phyloP scores from a whole-genome alignment of 768 basidiomycete genomes.

The Tubosaeta sp. region DNA sequence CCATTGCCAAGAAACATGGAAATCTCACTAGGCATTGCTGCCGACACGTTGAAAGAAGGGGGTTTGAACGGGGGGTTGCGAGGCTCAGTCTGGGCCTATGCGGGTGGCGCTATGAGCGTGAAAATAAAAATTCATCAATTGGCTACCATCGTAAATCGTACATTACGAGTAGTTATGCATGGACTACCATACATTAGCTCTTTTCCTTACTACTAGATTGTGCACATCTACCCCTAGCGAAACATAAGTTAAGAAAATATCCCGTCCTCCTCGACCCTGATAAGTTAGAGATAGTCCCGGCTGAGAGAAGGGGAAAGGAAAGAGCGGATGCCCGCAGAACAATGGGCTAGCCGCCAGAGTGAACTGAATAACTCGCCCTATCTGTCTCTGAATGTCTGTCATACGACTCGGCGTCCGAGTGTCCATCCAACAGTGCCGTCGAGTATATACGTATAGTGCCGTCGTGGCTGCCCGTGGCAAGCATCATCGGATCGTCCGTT shows the following conservation, averaged over 20 bases:
- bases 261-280: constrained; percentile 4
- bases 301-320: background rate
- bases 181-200: constrained; percentile 26
- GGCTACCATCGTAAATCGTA: constrained; percentile 15
- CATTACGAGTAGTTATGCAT: constrained; percentile 17
- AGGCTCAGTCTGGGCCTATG: background rate
- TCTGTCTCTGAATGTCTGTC: constrained; percentile 24
- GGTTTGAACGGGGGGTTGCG: background rate
- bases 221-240: constrained; percentile 8
- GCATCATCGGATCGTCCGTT: constrained; percentile 45
- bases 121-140: constrained; percentile 10
- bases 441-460: constrained; percentile 76
- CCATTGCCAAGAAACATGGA: constrained; percentile 19
- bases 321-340: background rate
- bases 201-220: constrained; percentile 21
- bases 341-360: constrained; percentile 22
- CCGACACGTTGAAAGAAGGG: constrained; percentile 17
- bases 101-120: background rate
- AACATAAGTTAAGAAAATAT: constrained; percentile 21
- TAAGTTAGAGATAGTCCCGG: constrained; percentile 10
- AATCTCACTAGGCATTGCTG: constrained; percentile 9
- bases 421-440: constrained; percentile 29
- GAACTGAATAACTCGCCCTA: constrained; percentile 22
- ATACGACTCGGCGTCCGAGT: constrained; percentile 24
- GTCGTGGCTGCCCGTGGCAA: constrained; percentile 75